Evolutionary conservation across 768 basidiomycete genomes (phyloP).

Genomic region (Pleurotus citrinopileatus): DNA sequence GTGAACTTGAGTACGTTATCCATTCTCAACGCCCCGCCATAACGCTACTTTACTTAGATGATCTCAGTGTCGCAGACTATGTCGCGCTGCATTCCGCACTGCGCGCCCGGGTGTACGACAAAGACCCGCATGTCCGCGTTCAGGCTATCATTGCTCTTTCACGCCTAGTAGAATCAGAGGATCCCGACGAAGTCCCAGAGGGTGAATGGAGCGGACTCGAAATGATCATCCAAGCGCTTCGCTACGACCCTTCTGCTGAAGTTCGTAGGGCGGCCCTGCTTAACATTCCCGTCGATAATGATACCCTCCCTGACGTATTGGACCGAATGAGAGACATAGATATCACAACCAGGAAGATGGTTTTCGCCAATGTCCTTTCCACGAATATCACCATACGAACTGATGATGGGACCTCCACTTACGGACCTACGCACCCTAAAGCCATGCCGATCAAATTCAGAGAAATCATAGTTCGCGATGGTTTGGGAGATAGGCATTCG

Average conservation of each 20-base stretch:
- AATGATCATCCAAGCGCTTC: constrained; percentile 63
- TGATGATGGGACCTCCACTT: constrained; percentile 20
- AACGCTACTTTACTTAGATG: not conserved
- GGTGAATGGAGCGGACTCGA: constrained; percentile 53
- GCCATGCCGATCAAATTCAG: constrained; percentile 69
- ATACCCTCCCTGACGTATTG: constrained; percentile 65
- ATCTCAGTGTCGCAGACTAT: constrained; percentile 73
- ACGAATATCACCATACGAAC: constrained; percentile 28
- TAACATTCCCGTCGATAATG: constrained; percentile 57
- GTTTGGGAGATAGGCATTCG: constrained; percentile 83
- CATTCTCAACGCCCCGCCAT: not conserved
- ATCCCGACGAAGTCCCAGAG: constrained; percentile 46
- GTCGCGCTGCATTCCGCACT: constrained; percentile 55
- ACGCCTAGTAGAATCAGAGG: constrained; percentile 73
- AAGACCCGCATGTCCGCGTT: constrained; percentile 70
- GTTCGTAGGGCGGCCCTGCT: constrained; percentile 80
- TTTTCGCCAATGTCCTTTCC: constrained; percentile 62
- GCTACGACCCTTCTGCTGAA: constrained; percentile 80
- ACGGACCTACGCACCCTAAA: constrained; percentile 62
- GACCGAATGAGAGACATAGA: constrained; percentile 81
- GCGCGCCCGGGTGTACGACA: constrained; percentile 74
- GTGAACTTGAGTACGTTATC: constrained; percentile 77
- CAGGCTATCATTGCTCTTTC: constrained; percentile 81
- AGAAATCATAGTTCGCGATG: constrained; percentile 75
- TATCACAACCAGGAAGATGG: constrained; percentile 63